phyloP scores from a whole-genome alignment of 352 stramenopile genomes.

The Globisporangium paroecandrum region DNA sequence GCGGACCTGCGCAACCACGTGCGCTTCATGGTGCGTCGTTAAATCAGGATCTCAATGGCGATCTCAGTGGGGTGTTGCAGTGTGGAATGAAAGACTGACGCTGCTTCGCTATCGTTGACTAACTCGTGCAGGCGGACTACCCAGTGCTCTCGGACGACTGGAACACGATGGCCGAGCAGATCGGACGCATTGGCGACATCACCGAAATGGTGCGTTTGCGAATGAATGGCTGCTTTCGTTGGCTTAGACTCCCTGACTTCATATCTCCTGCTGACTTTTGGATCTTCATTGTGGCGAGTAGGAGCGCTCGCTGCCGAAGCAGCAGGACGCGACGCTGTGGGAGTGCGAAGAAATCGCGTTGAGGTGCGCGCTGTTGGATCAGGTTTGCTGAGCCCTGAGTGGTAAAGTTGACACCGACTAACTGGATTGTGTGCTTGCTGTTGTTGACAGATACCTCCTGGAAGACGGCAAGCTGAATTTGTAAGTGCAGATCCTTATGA shows the following conservation, averaged over 20 bases:
- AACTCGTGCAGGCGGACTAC: slow-evolving; percentile 56
- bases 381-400: background rate
- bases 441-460: slow-evolving; percentile 65
- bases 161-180: slow-evolving; percentile 87
- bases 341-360: slow-evolving; percentile 87
- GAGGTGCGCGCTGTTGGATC: slow-evolving; percentile 29
- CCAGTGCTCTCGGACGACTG: slow-evolving; percentile 86
- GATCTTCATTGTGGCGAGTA: slow-evolving; percentile 13
- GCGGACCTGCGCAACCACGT: slow-evolving; percentile 84
- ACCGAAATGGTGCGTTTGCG: slow-evolving; percentile 67
- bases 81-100: background rate
- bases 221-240: too few species aligned
- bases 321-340: slow-evolving; percentile 86
- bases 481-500: slow-evolving; percentile 23
- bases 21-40: slow-evolving; percentile 64
- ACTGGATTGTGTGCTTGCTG: background rate
- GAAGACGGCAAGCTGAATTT: slow-evolving; percentile 91
- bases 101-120: too few species aligned
- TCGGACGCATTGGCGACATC: slow-evolving; percentile 85
- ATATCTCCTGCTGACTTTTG: too few species aligned
- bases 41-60: background rate
- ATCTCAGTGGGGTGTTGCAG: background rate
- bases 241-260: too few species aligned
- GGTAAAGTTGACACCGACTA: background rate
- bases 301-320: slow-evolving; percentile 77